Percentiles rank a stretch among this genome's conserved stretches.
Conservation (phyloP, 192 early-diverging fungal genomes). For the Coemansia sp. region DNA sequence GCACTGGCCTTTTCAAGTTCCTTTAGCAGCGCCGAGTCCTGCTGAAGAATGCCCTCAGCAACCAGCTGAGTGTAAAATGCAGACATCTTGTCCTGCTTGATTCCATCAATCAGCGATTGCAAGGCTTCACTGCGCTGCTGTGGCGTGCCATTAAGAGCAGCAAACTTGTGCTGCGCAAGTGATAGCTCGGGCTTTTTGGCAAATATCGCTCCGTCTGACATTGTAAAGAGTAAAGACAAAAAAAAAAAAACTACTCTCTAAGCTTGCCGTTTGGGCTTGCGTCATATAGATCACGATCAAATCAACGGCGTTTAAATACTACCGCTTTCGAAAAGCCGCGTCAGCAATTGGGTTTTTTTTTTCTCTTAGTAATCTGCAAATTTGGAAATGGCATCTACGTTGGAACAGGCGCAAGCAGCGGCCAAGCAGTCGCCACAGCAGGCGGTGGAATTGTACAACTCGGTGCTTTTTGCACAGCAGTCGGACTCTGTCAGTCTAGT, state of each 20-base stretch:
- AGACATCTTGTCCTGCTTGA: conserved; percentile 79
- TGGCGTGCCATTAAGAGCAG: conserved; percentile 70
- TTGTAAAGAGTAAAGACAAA: conserved; percentile 14
- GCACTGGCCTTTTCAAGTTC: conserved; percentile 65
- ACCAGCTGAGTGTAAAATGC: conserved; percentile 31
- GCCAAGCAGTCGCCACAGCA: conserved; percentile 46
- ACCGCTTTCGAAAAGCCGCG: background rate
- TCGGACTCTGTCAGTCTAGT: conserved; percentile 8
- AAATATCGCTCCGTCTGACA: conserved; percentile 63
- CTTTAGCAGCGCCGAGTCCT: conserved; percentile 28
- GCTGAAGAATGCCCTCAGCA: conserved; percentile 21
- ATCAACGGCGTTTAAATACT: background rate
- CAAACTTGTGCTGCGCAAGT: conserved; percentile 79
- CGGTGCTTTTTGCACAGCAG: conserved; percentile 38
- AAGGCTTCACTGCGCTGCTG: conserved; percentile 67
- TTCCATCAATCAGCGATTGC: conserved; percentile 65
- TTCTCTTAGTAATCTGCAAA: background rate
- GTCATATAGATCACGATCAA: conserved; percentile 4
- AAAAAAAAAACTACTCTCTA: background rate
- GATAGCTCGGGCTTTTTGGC: conserved; percentile 87
- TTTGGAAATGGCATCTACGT: conserved; percentile 27
- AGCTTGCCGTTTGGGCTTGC: background rate
- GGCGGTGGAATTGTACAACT: conserved; percentile 37
- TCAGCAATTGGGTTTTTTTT: background rate
- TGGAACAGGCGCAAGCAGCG: conserved; percentile 32